These are phyloP conservation scores for Magnolia officinalis DNA, from an alignment of 164 flowering plant species.

Conservation along the genomic window DNA sequence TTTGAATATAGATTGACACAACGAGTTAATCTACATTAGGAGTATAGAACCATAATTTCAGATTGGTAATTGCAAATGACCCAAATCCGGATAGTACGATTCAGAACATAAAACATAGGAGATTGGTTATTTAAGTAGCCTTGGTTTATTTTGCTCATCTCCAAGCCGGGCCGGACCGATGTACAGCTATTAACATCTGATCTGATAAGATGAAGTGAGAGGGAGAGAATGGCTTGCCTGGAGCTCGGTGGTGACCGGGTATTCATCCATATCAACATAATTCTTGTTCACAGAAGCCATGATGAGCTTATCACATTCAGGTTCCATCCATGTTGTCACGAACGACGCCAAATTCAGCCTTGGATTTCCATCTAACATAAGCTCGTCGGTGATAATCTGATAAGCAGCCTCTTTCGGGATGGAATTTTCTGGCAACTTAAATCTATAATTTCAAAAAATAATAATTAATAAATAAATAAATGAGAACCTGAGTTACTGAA, in stretches of 20 bases:
- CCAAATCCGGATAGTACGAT: too few species aligned
- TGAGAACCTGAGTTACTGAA: background rate
- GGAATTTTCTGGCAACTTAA: constrained; percentile 48
- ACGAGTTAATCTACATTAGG: too few species aligned
- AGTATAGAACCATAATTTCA: too few species aligned
- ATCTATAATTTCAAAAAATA: constrained; percentile 24
- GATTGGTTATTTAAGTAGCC: too few species aligned
- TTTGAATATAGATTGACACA: too few species aligned
- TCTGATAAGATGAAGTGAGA: background rate
- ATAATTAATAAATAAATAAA: too few species aligned
- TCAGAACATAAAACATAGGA: too few species aligned
- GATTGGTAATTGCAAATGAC: too few species aligned
- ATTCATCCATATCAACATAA: constrained; percentile 85
- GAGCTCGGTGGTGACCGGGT: constrained; percentile 78
- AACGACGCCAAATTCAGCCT: constrained; percentile 71
- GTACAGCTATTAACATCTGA: too few species aligned
- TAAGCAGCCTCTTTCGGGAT: constrained; percentile 61
- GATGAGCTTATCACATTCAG: constrained; percentile 66
- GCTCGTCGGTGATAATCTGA: constrained; percentile 54
- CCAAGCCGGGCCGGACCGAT: too few species aligned
- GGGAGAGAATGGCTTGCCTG: constrained; percentile 31
- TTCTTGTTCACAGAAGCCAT: constrained; percentile 63
- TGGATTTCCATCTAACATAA: constrained; percentile 62
- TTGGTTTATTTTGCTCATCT: too few species aligned
- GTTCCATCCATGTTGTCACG: constrained; percentile 92